phyloP scores from a whole-genome alignment of 495 filamentous ascomycete genomes.

The Platismatia glauca region DNA sequence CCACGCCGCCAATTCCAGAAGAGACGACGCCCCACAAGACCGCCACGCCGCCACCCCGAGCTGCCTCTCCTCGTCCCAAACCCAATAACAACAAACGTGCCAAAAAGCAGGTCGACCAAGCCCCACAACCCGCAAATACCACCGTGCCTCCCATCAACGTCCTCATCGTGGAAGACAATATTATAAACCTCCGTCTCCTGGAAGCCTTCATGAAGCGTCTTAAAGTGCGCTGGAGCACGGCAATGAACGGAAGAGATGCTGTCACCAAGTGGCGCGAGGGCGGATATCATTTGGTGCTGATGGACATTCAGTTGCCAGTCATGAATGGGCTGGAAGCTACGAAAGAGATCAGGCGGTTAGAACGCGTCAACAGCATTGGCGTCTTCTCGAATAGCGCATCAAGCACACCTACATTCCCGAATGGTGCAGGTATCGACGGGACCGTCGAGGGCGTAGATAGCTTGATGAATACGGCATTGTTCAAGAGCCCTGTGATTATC shows the following conservation, averaged over 20 bases:
- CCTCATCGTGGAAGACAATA: slow-evolving; percentile 95
- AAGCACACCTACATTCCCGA: slow-evolving; percentile 26
- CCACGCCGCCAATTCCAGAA: slow-evolving; percentile 48
- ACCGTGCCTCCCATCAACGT: slow-evolving; percentile 93
- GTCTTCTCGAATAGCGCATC: slow-evolving; percentile 52
- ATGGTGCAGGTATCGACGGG: slow-evolving; percentile 24
- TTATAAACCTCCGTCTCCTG: slow-evolving; percentile 86
- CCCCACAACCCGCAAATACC: slow-evolving; percentile 12
- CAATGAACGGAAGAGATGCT: slow-evolving; percentile 86
- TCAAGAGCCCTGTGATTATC: slow-evolving; percentile 96
- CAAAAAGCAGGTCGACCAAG: slow-evolving; percentile 34
- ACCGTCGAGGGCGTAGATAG: slow-evolving; percentile 50
- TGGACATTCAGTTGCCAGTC: slow-evolving; percentile 97
- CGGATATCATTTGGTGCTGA: slow-evolving; percentile 94
- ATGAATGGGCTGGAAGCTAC: slow-evolving; percentile 98
- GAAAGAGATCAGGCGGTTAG: slow-evolving; percentile 84
- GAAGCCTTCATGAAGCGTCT: slow-evolving; percentile 95
- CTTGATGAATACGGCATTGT: slow-evolving; percentile 59
- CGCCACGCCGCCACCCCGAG: slow-evolving; percentile 49
- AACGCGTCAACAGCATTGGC: slow-evolving; percentile 82
- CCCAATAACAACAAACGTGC: slow-evolving; percentile 13
- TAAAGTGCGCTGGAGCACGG: slow-evolving; percentile 96
- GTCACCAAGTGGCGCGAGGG: slow-evolving; percentile 87
- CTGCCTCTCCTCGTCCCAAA: slow-evolving; percentile 47
- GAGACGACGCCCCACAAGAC: slow-evolving; percentile 30